A percentile compares a stretch with the other conserved stretches of the same genome.
Conservation (phyloP, 176 grass and related monocot genomes). For the Aegilops umbellulata region DNA sequence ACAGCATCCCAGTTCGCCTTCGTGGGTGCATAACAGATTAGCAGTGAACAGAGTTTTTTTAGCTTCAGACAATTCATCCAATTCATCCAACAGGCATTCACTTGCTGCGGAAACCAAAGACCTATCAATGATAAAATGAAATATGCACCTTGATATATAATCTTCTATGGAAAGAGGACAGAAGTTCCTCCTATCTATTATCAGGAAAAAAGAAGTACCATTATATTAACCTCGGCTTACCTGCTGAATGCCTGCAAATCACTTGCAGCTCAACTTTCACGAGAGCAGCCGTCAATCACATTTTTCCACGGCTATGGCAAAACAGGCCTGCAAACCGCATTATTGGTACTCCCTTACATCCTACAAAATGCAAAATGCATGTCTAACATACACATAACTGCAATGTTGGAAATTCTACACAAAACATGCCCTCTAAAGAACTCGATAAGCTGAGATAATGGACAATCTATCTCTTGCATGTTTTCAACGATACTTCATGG, state of each 20-base stretch:
- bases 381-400: background rate
- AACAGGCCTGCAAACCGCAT: slow-evolving; percentile 42
- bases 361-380: slow-evolving; percentile 11
- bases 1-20: slow-evolving; percentile 76
- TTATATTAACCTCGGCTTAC: background rate
- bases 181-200: background rate
- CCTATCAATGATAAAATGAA: background rate
- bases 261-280: slow-evolving; percentile 61
- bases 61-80: background rate
- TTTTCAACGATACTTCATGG: background rate
- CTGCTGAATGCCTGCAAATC: slow-evolving; percentile 13
- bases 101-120: background rate
- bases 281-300: slow-evolving; percentile 39
- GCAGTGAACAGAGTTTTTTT: background rate
- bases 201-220: background rate
- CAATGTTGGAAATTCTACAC: background rate
- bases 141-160: background rate
- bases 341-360: slow-evolving; percentile 48
- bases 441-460: background rate
- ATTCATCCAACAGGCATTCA: background rate
- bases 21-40: slow-evolving; percentile 12
- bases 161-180: background rate
- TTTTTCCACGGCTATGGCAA: slow-evolving; percentile 65
- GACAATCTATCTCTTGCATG: background rate
- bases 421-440: background rate